Base-by-base conservation (phyloP, 2,329 filamentous ascomycete species). In the Trichothecium roseum region DNA sequence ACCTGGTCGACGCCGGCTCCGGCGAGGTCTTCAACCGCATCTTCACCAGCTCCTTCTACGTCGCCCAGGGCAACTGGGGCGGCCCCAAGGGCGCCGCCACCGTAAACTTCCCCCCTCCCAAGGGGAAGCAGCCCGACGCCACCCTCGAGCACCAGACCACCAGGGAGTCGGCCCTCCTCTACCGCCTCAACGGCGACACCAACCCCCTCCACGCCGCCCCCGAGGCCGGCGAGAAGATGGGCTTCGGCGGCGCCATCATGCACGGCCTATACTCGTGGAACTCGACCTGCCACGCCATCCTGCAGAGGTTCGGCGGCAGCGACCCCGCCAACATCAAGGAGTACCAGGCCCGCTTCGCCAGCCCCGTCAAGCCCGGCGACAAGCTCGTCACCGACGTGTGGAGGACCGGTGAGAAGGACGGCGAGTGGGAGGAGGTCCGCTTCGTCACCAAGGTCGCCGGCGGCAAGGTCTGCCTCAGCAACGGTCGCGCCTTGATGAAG, bases 181-280 rank as follows among this genome's bases (percentile, higher is more conserved):
- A 91, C 60, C 74, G 85, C 43, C 72, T 94, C 34, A 94, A 94
- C 49, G 87, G 87, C 45, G 88, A 94, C 64, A 94, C 94, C 63
- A 94, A 94, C 65, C 88, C 87, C 18, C 77, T 94, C 26, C 87
- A 94, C 55, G 86, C 85, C 6, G 84, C 83, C 14, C 86, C 86
- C 10, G 84, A 86, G 60, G 84, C 86, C 0, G 86, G 86, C 41
- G 63, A 74, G 59, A 81, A 86, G 63, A 94, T 94, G 84, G 87
- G 88, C 40, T 94, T 94, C 47, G 84, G 85, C 18, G 87, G 87
- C 24, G 68, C 77, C 47, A 94, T 94, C 57, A 83, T 94, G 56
- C 87, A 94, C 62, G 88, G 88, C 15, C 68, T 94, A 31, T 94
- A 80, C 64, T 84, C 78, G 47, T 94, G 84, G 80, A 94, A 94